These are phyloP conservation scores for Cornus florida DNA, from an alignment of 148 eudicot species.

Conservation along the genomic window DNA sequence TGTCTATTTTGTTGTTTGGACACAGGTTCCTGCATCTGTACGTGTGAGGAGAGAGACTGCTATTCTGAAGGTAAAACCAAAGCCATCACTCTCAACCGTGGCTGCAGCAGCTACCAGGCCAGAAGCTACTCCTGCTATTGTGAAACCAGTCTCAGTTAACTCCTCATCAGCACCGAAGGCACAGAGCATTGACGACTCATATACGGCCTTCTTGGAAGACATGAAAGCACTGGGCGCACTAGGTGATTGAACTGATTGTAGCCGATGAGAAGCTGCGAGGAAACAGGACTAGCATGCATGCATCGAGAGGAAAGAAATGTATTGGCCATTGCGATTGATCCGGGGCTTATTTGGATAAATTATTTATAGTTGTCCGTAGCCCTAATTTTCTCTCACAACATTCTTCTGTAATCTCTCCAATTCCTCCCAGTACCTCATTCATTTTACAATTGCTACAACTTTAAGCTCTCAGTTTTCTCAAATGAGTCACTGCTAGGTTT, in stretches of 20 bases:
- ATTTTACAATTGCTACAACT: too few relatives aligned
- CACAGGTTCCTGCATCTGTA: conserved; percentile 94
- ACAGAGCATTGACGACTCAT: conserved; percentile 87
- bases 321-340: too few relatives aligned
- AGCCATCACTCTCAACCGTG: conserved; percentile 42
- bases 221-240: conserved; percentile 99
- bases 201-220: conserved; percentile 91
- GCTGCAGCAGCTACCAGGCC: conserved; percentile 36
- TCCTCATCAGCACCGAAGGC: conserved; percentile 48
- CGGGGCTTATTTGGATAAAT: too few relatives aligned
- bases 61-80: conserved; percentile 72
- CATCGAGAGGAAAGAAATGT: too few relatives aligned
- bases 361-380: too few relatives aligned
- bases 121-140: conserved; percentile 33
- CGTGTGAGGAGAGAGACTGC: conserved; percentile 91
- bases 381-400: too few relatives aligned
- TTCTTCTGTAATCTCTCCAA: too few relatives aligned
- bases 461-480: too few relatives aligned
- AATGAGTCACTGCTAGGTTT: too few relatives aligned
- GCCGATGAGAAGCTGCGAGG: not conserved
- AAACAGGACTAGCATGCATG: not conserved
- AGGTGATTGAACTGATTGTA: conserved; percentile 49
- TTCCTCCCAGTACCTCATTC: too few relatives aligned
- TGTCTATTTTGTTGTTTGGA: conserved; percentile 7
- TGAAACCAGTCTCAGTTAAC: conserved; percentile 37